Evolutionary conservation across 2,329 filamentous ascomycete genomes (phyloP).

Genomic region (Botrytis hyacinthi): DNA sequence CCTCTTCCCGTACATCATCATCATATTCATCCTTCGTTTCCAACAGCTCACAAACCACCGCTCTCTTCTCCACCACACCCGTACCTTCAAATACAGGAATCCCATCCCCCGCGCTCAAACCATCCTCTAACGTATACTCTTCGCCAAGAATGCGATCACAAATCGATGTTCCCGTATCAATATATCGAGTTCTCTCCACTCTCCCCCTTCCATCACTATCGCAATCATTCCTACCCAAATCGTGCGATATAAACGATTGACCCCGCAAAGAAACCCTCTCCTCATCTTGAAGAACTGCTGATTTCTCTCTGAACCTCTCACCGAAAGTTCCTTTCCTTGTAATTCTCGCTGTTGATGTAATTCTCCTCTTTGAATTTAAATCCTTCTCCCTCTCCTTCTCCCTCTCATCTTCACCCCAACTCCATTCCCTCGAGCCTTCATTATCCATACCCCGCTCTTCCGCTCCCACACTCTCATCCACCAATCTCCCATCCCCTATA

Average conservation of each 20-base stretch:
- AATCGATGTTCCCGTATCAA: background rate
- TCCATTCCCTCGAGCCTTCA: background rate
- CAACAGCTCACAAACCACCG: too few species aligned
- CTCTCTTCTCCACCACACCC: too few species aligned
- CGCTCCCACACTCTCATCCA: background rate
- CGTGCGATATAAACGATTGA: background rate
- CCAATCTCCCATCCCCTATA: background rate
- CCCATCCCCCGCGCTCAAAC: background rate
- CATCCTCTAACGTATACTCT: background rate
- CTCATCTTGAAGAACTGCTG: background rate
- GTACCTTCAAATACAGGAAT: background rate
- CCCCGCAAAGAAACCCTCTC: background rate
- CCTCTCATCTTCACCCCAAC: background rate
- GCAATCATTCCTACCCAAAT: background rate
- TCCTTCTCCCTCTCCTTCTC: background rate
- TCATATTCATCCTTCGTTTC: too few species aligned
- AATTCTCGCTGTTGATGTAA: background rate
- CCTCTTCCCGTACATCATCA: too few species aligned
- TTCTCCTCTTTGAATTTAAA: background rate
- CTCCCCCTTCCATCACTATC: background rate
- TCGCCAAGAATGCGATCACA: background rate
- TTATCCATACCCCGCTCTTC: background rate
- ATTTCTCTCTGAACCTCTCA: background rate
- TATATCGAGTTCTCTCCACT: background rate
- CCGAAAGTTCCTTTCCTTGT: background rate